Evolutionary conservation across 768 basidiomycete species (phyloP), one percentile per base, ranked within the genome.

Genomic region (Pholiota molesta): DNA sequence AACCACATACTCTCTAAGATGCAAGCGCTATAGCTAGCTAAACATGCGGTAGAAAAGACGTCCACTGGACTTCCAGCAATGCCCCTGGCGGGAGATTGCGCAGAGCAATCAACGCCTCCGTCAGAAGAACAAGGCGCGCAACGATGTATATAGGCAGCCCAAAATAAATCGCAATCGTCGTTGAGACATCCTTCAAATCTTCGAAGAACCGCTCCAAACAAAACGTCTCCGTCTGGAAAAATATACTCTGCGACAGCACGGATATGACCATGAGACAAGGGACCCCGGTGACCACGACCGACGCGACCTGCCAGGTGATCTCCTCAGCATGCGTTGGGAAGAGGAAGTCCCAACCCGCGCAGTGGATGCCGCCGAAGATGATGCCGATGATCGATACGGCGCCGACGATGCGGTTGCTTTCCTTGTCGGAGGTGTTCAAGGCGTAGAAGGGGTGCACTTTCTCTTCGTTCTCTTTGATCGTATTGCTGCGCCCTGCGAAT

Each of bases 1-100:
- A 44, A 44, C n/a, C 13, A 40, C 13, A 40, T 4, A 45, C 21
- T 10, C 21, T 21, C 11, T 49, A 14, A 4, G 19, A 26, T 49
- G 7, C 31, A 3, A 31, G 23, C 8, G 5, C 23, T n/a, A 4
- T 49, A 49, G 21, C 19, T 26, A 49, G 11, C 47, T 51, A 58
- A 19, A 65, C 49, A 59, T 65, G 64, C 6, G 64, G 64, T 14
- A 65, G 51, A 19, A 65, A 65, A 6, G 52, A 56, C 9, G 64
- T 61, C 64, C 64, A 65, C 42, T 65, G 44, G 6, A 65, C 60
- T 17, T 57, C 57, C 21, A 52, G 14, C 31, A 39, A 29, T 28
- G 56, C 55, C 16, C 52, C 53, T 0, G 56, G 35, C 6, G 56
- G 52, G 6, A 61, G 39, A 35, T 59, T 26, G 21, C 64, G 51